Conservation (phyloP, 352 stramenopile species). For the Pythium guiyangense region DNA sequence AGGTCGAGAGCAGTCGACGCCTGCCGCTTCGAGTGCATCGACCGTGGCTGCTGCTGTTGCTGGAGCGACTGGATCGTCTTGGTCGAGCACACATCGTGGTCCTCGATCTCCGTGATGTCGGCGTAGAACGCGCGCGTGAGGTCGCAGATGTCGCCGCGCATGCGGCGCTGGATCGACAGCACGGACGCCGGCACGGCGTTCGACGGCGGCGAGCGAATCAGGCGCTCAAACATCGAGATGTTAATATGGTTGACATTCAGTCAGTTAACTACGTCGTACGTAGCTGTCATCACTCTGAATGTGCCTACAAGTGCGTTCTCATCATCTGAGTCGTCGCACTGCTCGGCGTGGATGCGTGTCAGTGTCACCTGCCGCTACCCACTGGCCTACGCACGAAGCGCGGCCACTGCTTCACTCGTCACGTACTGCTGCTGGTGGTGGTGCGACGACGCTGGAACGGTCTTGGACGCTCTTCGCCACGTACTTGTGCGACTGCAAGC, state of each 20-base stretch:
- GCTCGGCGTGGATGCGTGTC: no score
- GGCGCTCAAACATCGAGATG: constrained; percentile 86
- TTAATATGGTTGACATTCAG: constrained; percentile 75
- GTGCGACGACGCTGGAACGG: no score
- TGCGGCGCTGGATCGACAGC: constrained; percentile 82
- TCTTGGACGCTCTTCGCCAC: no score
- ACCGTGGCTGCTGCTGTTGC: neutral
- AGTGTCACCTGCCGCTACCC: no score
- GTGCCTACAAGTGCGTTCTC: no score
- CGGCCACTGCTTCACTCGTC: no score
- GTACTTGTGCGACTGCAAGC: no score
- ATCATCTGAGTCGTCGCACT: no score
- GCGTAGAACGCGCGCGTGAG: constrained; percentile 80
- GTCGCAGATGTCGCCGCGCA: constrained; percentile 86
- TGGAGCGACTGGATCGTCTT: constrained; percentile 39
- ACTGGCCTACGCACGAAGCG: no score
- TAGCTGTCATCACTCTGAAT: no score
- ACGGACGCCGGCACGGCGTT: constrained; percentile 73
- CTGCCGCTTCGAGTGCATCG: neutral
- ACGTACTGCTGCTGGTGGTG: no score
- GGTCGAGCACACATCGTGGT: constrained; percentile 55
- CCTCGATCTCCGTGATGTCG: constrained; percentile 78
- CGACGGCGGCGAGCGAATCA: constrained; percentile 62
- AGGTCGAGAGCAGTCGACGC: constrained; percentile 4
- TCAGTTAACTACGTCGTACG: no score